A percentile compares a stretch with the other conserved stretches of the same genome.
phyloP scores from a whole-genome alignment of 75 land plant genomes.

The Ceratopteris richardii region DNA sequence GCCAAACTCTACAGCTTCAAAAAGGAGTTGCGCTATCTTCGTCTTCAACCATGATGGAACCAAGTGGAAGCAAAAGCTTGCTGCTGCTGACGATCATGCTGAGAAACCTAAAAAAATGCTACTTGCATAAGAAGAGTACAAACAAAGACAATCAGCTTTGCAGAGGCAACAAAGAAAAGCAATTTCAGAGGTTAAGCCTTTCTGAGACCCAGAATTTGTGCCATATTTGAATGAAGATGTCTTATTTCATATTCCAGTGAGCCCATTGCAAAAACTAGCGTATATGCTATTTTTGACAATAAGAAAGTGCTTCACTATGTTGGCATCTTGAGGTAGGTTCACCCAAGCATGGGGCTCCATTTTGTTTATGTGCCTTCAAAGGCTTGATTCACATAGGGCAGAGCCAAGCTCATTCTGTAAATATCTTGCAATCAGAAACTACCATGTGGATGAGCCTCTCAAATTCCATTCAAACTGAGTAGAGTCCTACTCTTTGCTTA shows the following conservation, averaged over 20 bases:
- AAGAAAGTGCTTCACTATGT: constrained; percentile 29
- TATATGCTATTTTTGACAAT: constrained; percentile 43
- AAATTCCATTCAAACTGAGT: no score
- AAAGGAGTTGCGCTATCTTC: no score
- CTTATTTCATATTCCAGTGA: constrained; percentile 22
- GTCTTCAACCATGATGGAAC: constrained; percentile 27
- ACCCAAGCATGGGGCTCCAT: constrained; percentile 40
- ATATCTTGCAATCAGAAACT: no score
- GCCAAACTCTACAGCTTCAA: no score
- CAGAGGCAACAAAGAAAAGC: constrained; percentile 18
- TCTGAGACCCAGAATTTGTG: constrained; percentile 21
- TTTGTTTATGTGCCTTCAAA: constrained; percentile 38
- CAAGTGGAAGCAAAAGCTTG: constrained; percentile 46
- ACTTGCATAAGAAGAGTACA: constrained; percentile 46
- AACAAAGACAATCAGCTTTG: constrained; percentile 19
- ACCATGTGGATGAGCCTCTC: no score
- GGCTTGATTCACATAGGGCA: no score
- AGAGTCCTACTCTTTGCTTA: no score
- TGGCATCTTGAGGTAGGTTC: constrained; percentile 48
- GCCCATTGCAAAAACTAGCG: constrained; percentile 38
- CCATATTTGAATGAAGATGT: constrained; percentile 35
- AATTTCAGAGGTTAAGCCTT: constrained; percentile 8
- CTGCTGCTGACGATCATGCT: constrained; percentile 37
- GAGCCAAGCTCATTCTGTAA: no score
- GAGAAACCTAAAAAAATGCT: constrained; percentile 21